Evolutionary conservation across 2,329 filamentous ascomycete species (phyloP), one percentile per base, ranked within the genome.

Genomic region (Nigrospora osmanthi): DNA sequence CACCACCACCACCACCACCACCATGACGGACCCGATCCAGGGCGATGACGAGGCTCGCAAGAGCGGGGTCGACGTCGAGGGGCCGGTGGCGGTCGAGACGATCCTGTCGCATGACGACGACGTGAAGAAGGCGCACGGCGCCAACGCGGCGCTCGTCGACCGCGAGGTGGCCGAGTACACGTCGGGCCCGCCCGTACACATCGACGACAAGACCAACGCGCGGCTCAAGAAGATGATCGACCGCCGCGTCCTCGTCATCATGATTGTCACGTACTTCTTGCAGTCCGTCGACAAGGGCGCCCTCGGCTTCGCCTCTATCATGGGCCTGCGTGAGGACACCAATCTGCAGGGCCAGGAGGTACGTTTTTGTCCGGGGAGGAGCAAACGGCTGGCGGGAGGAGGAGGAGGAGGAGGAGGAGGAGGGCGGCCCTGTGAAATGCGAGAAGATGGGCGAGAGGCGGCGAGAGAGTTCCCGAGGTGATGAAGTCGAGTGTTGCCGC

Each of bases 231-330:
- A 63, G 42, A 68, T 80, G 67, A 85, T 89, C 52, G 83, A 89
- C 62, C 73, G 69, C 49, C 76, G 84, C 31, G 75, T 89, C 3
- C 66, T 90, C 36, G 64, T 73, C 2, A 70, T 89, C 59, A 89
- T 89, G 85, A 74, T 89, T 46, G 61, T 75, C 40, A 87, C 83
- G 0, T 88, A 89, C 62, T 87, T 89, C 57, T 64, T 88, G 17
- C 85, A 86, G 56, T 75, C 80, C 38, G 70, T 85, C 38, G 81
- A 85, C 61, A 85, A 85, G 61, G 80, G 80, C 23, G 84, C 81
- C 0, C 65, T 85, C 56, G 78, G 73, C 1, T 84, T 72, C 72
- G 76, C 78, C 11, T 76, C 75, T 37, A 82, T 84, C 57, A 83
- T 83, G 79, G 76, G 75, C 28, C 68, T 84, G 40, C 64, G 66